phyloP scores from a whole-genome alignment of 2,329 filamentous ascomycete species.

The Ophiocordyceps sinensis region DNA sequence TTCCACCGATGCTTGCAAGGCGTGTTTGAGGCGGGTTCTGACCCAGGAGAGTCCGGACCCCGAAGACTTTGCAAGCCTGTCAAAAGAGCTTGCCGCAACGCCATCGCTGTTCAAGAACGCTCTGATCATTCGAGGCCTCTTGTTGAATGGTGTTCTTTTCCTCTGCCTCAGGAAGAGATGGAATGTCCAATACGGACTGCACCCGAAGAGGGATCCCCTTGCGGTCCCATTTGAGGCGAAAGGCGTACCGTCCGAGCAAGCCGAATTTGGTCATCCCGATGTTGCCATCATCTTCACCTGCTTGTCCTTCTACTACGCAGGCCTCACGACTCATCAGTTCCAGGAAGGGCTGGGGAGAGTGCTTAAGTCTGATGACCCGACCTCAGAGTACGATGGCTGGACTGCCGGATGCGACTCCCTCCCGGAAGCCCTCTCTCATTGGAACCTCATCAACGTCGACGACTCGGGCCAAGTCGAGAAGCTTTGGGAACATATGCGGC shows the following conservation, averaged over 20 bases:
- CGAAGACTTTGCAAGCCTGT: neutral
- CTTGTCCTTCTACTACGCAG: conserved; percentile 52
- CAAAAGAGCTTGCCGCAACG: neutral
- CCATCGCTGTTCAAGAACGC: conserved; percentile 12
- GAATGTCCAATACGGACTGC: conserved; percentile 51
- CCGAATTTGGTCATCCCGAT: conserved; percentile 38
- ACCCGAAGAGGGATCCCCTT: conserved; percentile 25
- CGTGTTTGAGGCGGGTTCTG: neutral
- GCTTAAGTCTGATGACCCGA: conserved; percentile 36
- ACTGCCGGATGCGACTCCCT: conserved; percentile 22
- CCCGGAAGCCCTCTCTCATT: conserved; percentile 31
- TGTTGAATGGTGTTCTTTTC: conserved; percentile 44
- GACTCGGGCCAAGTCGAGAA: conserved; percentile 34
- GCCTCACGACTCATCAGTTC: conserved; percentile 20
- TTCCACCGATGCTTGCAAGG: neutral
- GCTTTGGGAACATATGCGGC: conserved; percentile 35
- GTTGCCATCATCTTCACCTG: conserved; percentile 51
- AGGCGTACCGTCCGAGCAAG: conserved; percentile 1
- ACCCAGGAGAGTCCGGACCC: neutral
- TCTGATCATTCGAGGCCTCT: conserved; percentile 46
- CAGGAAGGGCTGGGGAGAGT: conserved; percentile 32
- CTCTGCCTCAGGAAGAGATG: conserved; percentile 47
- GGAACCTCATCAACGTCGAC: conserved; percentile 44
- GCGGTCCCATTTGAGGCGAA: neutral
- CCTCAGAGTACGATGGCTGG: conserved; percentile 39